Evolutionary conservation across 1,284 basidiomycete genomes (phyloP).

Genomic region (Ganoderma lingzhi): DNA sequence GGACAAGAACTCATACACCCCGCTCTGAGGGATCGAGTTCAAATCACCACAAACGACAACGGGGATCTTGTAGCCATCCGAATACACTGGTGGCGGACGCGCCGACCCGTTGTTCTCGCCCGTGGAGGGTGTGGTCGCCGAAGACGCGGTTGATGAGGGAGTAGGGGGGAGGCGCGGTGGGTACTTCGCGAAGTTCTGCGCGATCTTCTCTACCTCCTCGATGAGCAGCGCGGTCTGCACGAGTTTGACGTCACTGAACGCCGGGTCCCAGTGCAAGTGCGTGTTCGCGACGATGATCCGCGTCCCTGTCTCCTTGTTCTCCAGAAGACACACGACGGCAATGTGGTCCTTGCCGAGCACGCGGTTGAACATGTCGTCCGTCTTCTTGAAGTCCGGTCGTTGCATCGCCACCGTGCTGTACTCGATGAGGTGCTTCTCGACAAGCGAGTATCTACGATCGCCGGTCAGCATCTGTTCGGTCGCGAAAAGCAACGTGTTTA

Average conservation of each 20-base stretch:
- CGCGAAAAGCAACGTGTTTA: slow-evolving; percentile 30
- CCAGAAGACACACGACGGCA: slow-evolving; percentile 88
- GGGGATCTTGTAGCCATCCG: slow-evolving; percentile 90
- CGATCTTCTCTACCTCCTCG: slow-evolving; percentile 93
- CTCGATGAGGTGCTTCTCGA: slow-evolving; percentile 95
- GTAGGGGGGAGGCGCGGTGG: slow-evolving; percentile 67
- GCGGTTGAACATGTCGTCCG: slow-evolving; percentile 99
- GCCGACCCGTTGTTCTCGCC: slow-evolving; percentile 48
- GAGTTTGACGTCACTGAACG: slow-evolving; percentile 96
- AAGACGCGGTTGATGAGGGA: slow-evolving; percentile 44
- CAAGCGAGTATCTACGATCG: slow-evolving; percentile 81
- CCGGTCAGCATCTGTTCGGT: slow-evolving; percentile 3
- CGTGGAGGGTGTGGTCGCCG: slow-evolving; percentile 29
- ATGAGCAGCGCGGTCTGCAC: slow-evolving; percentile 94
- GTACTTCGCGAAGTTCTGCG: slow-evolving; percentile 84
- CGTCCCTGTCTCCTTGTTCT: slow-evolving; percentile 87
- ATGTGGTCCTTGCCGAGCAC: slow-evolving; percentile 97
- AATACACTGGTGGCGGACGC: slow-evolving; percentile 72
- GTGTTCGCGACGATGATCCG: slow-evolving; percentile 91
- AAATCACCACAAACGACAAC: slow-evolving; percentile 94
- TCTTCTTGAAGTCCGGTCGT: slow-evolving; percentile 96
- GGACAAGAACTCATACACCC: slow-evolving; percentile 93
- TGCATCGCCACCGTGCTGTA: slow-evolving; percentile 95
- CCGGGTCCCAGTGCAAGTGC: slow-evolving; percentile 95
- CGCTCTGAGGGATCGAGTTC: slow-evolving; percentile 89